Base-by-base conservation (phyloP, 164 flowering plant genomes). In the Saururus chinensis region DNA sequence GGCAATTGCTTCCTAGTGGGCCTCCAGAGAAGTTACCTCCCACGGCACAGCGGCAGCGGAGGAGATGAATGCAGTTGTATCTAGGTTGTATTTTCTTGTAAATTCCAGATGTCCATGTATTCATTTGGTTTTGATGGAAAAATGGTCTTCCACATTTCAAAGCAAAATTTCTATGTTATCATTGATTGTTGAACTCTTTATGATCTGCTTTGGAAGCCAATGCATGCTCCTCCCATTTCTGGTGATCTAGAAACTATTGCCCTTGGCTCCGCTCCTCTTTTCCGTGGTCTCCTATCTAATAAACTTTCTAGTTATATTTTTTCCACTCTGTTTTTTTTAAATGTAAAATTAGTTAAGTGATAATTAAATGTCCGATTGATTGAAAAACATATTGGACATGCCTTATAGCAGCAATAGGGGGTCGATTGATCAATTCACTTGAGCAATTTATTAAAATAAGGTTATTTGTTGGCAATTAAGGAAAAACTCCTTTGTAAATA, bases 1-100 rank as follows among this genome's bases (percentile, higher is more conserved):
- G 92, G 30, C 80, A 80, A 67, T 74, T 70, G 70, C 95, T 87
- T 72, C 95, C 92, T 4, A 70, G 57, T 67, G 96, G 92, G 37
- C 92, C 88, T 9, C 81, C 95, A 0, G 97, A 89, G 77, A 89
- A 85, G 62, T 69, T 89, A 24, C 97, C 95, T 21, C 92, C 97
- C 9, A 79, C 84, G 9, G 90, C 97, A 58, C 77, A 66, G 65
- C 75, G 86, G 40, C 74, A 45, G 55, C 68, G 35, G 30, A 23
- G 35, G 58, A 55, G 35, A 21, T 55, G 35, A 55, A 23, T 1
- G 23, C 56, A 20, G 23, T 53, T 12, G 23, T 52, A 30, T 30
- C 37, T 30, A 45, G 49, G 14, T 10, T 1, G 14, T 14, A 42
- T 42, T 42, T 42, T 9, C 49, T 45, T 45, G 49, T 12, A 45